Percentiles rank a stretch among this genome's conserved stretches.
Evolutionary conservation across 2,329 filamentous ascomycete genomes (phyloP).

Genomic region (Pseudopithomyces chartarum): DNA sequence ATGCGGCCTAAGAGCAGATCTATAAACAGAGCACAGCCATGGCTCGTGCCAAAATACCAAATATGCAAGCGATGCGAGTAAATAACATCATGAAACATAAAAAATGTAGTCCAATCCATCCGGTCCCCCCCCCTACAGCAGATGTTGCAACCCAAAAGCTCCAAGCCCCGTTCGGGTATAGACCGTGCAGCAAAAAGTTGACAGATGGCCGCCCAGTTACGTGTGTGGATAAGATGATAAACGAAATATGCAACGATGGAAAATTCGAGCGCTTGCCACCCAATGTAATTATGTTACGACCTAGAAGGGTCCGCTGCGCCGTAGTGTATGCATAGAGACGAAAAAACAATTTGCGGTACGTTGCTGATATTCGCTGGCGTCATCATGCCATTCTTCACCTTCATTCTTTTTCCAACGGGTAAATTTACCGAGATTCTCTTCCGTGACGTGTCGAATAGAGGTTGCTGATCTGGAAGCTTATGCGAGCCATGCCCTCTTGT

Average conservation of each 20-base stretch:
- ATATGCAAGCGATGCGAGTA: background rate
- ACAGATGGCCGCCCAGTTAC: conserved; percentile 9
- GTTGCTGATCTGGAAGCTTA: background rate
- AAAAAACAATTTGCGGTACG: conserved; percentile 5
- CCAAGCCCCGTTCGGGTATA: conserved; percentile 7
- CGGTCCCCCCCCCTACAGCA: background rate
- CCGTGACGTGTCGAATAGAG: background rate
- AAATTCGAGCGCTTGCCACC: conserved; percentile 24
- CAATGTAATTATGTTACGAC: conserved; percentile 13
- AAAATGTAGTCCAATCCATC: too few relatives aligned
- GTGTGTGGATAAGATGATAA: background rate
- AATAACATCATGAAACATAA: background rate
- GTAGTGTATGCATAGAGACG: background rate
- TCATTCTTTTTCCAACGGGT: background rate
- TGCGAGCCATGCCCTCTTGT: background rate
- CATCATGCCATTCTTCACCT: background rate
- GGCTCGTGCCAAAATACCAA: background rate
- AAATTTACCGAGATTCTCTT: background rate
- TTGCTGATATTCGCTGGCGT: conserved; percentile 1
- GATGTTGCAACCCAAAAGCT: background rate
- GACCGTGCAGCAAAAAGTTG: conserved; percentile 4
- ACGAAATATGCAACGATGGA: conserved; percentile 6
- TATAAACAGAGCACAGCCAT: too few relatives aligned
- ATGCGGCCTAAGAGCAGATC: too few relatives aligned
- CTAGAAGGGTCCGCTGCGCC: background rate